phyloP scores from a whole-genome alignment of 2,329 filamentous ascomycete genomes.

The Fusarium goolgardi region DNA sequence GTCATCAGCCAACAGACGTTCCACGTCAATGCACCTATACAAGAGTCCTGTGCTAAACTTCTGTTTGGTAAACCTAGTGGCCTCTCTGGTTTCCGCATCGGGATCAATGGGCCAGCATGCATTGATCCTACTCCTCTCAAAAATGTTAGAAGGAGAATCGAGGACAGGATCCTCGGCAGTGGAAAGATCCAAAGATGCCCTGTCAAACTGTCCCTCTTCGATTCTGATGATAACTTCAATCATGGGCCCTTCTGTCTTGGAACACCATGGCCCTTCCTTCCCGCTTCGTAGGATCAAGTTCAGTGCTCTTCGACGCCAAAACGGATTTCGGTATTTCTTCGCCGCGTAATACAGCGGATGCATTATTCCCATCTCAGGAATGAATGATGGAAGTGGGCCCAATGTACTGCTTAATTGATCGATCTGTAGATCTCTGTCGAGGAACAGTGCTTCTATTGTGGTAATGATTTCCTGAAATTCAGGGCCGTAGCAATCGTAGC shows the following conservation, averaged over 20 bases:
- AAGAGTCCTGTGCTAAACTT: conserved; percentile 1
- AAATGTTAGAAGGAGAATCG: not conserved
- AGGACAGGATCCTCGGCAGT: not conserved
- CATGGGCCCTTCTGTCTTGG: conserved; percentile 17
- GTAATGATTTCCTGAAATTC: conserved; percentile 40
- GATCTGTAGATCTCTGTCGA: not conserved
- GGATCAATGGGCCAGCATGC: conserved; percentile 2
- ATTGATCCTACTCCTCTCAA: conserved; percentile 7
- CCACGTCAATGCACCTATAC: not conserved
- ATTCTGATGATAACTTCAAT: conserved; percentile 7
- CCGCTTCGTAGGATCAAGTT: conserved; percentile 13
- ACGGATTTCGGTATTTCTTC: conserved; percentile 27
- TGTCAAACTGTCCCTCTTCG: conserved; percentile 14
- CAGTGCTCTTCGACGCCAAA: conserved; percentile 34
- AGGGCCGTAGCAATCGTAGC: conserved; percentile 27
- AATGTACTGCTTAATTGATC: fast-evolving
- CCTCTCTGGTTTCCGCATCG: not conserved
- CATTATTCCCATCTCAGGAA: conserved; percentile 36
- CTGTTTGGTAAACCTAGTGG: fast-evolving
- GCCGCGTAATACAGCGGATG: conserved; percentile 32
- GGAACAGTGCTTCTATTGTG: not conserved
- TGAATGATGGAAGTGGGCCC: conserved; percentile 2
- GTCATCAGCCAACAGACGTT: not conserved
- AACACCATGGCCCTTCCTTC: conserved; percentile 37
- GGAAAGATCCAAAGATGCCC: not conserved